phyloP scores from a whole-genome alignment of 2,329 filamentous ascomycete species.

The Fusarium napiforme region DNA sequence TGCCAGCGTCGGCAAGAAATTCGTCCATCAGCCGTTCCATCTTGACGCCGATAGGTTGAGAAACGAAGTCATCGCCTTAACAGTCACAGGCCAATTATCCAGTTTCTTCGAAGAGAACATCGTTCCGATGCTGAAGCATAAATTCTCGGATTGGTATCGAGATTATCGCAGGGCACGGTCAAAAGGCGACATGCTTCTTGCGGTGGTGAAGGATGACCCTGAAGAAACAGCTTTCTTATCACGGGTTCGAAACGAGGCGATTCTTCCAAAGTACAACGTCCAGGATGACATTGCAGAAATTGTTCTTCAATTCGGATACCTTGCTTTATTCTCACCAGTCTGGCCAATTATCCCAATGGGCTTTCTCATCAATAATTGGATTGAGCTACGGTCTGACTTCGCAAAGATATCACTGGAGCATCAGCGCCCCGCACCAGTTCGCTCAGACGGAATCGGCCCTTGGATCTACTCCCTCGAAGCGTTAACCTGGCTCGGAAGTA shows the following conservation, averaged over 20 bases:
- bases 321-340: constrained; percentile 77
- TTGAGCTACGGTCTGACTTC: constrained; percentile 80
- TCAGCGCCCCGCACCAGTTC: constrained; percentile 74
- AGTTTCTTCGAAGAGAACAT: constrained; percentile 78
- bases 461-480: constrained; percentile 76
- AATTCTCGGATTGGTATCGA: constrained; percentile 58
- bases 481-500: constrained; percentile 76
- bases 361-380: constrained; percentile 81
- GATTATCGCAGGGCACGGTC: constrained; percentile 50
- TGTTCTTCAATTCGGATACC: constrained; percentile 78
- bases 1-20: constrained; percentile 57
- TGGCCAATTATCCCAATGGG: constrained; percentile 80
- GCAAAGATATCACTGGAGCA: constrained; percentile 81
- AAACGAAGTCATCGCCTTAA: constrained; percentile 80
- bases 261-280: constrained; percentile 76
- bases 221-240: constrained; percentile 73
- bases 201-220: constrained; percentile 64
- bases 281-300: constrained; percentile 79
- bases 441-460: constrained; percentile 78
- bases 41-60: constrained; percentile 74
- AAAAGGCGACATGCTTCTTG: constrained; percentile 57
- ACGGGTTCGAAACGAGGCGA: constrained; percentile 73
- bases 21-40: constrained; percentile 66
- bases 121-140: constrained; percentile 75
- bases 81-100: constrained; percentile 77